These are phyloP conservation scores for Candida frijolesensis DNA, from an alignment of 1,139 yeast genomes.

Conservation along the genomic window DNA sequence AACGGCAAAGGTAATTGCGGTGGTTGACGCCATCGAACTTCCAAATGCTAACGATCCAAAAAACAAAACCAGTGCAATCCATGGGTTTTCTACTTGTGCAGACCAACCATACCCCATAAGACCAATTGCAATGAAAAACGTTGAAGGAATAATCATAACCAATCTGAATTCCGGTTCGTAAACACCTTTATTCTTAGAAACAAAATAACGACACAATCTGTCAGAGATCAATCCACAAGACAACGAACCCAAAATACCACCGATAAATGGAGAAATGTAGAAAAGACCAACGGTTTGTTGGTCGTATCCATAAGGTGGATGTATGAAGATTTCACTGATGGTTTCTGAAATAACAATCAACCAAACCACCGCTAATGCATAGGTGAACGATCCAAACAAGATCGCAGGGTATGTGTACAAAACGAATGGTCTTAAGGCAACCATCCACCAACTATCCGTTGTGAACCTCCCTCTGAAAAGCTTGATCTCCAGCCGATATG, in stretches of 20 bases:
- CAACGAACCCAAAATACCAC: conserved; percentile 60
- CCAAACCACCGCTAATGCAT: conserved; percentile 65
- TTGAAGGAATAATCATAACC: conserved; percentile 54
- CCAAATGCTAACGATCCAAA: conserved; percentile 62
- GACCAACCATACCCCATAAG: conserved; percentile 70
- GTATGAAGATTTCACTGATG: conserved; percentile 50
- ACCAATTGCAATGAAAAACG: conserved; percentile 50
- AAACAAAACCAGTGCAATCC: conserved; percentile 62
- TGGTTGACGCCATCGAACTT: conserved; percentile 60
- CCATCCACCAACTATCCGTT: conserved; percentile 58
- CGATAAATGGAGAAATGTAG: conserved; percentile 59
- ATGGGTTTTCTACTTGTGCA: conserved; percentile 45
- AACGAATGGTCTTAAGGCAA: conserved; percentile 57
- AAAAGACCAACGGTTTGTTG: conserved; percentile 57
- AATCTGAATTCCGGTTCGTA: conserved; percentile 68
- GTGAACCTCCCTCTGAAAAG: conserved; percentile 49
- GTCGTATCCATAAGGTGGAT: conserved; percentile 48
- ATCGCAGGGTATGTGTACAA: conserved; percentile 55
- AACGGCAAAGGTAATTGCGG: conserved; percentile 62
- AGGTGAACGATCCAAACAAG: conserved; percentile 54
- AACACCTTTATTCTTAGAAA: conserved; percentile 48
- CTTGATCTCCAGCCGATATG: conserved; percentile 24
- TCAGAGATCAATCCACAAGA: conserved; percentile 57
- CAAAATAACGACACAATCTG: conserved; percentile 39
- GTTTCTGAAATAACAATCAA: conserved; percentile 62